Conservation (phyloP, 805 yeast species). For the Saccharomyces eubayanus region DNA sequence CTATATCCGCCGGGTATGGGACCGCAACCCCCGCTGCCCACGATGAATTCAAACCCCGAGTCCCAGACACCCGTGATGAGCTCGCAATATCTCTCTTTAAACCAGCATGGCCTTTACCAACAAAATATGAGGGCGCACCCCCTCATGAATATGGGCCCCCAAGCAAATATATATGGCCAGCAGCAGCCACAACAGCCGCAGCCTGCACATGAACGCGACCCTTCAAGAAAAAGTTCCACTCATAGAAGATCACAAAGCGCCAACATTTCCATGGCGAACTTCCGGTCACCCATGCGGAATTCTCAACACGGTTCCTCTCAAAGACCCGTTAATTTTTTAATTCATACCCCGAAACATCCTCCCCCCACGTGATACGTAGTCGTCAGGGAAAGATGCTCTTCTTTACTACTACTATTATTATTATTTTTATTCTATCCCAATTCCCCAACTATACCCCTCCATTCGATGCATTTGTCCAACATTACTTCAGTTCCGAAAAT, state of each 20-base stretch:
- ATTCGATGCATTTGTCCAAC: not conserved
- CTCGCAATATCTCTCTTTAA: not conserved
- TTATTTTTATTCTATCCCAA: too few species aligned
- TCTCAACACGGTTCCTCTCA: conserved; percentile 7
- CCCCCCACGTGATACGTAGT: conserved; percentile 17
- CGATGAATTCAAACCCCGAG: not conserved
- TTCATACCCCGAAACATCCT: conserved; percentile 30
- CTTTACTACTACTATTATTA: not conserved
- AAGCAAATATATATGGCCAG: not conserved
- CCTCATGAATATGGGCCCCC: not conserved
- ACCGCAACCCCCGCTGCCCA: not conserved
- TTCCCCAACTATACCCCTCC: not conserved
- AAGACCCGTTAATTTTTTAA: conserved; percentile 25
- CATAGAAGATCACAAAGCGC: conserved; percentile 28
- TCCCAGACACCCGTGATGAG: not conserved
- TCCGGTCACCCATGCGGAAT: not conserved
- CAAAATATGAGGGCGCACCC: not conserved
- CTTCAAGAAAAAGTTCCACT: conserved; percentile 3
- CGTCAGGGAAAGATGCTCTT: too few species aligned
- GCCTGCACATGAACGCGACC: not conserved
- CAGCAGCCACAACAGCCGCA: conserved; percentile 2
- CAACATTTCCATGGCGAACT: conserved; percentile 7
- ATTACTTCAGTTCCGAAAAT: not conserved
- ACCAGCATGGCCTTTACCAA: not conserved
- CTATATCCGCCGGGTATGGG: not conserved